phyloP scores from a whole-genome alignment of 140 eudicot genomes.

The Bidens hawaiensis region DNA sequence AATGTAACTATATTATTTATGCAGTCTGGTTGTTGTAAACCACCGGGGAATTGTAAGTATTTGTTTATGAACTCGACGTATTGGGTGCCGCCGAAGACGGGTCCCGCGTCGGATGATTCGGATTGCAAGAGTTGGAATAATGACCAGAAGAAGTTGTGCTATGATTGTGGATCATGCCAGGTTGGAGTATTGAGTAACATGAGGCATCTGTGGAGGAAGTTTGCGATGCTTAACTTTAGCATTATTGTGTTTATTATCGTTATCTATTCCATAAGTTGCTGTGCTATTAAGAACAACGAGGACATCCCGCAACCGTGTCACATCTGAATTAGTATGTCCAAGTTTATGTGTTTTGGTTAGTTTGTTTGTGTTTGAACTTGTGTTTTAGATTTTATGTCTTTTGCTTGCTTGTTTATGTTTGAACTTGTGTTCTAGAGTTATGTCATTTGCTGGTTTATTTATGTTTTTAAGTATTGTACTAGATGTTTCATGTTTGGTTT shows the following conservation, averaged over 20 bases:
- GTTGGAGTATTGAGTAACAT: conserved; percentile 48
- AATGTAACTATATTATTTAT: no score
- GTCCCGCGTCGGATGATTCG: conserved; percentile 27
- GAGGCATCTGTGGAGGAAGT: conserved; percentile 54
- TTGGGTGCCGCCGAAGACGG: conserved; percentile 49
- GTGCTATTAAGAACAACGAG: conserved; percentile 52
- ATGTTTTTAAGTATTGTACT: conserved; percentile 12
- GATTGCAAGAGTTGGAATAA: conserved; percentile 80
- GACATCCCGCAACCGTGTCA: conserved; percentile 24
- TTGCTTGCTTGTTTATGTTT: conserved; percentile 11
- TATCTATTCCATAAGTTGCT: conserved; percentile 55
- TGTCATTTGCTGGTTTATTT: conserved; percentile 3
- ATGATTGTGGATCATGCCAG: conserved; percentile 64
- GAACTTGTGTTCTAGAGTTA: no score
- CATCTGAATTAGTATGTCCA: conserved; percentile 6
- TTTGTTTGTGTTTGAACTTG: not conserved
- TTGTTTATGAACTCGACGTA: conserved; percentile 43
- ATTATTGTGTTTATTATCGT: conserved; percentile 37
- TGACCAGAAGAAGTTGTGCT: conserved; percentile 50
- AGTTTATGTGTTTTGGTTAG: not conserved
- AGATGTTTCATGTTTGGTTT: not conserved
- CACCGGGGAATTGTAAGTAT: conserved; percentile 58
- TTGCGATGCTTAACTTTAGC: conserved; percentile 41
- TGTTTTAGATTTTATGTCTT: conserved; percentile 6
- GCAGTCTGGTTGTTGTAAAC: conserved; percentile 83